Base-by-base conservation (phyloP, 768 basidiomycete species). In the Dioszegia hungarica region DNA sequence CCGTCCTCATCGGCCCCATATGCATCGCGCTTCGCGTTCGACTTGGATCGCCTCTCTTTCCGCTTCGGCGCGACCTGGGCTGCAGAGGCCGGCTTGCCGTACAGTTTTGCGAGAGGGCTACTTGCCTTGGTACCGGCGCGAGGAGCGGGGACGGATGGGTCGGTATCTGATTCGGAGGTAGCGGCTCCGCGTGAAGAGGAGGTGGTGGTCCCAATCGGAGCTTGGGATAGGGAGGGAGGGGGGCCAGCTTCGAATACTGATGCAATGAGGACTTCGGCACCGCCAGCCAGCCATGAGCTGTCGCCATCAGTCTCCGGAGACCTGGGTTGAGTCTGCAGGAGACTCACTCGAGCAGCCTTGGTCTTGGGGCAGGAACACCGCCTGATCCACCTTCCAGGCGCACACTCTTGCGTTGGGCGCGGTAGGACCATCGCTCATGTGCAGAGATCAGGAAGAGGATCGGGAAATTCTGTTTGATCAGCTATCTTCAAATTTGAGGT, bases 401-500 rank as follows among this genome's bases (percentile, higher is more conserved):
- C n/a, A 48, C n/a, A 27, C 19, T 31, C 14, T 55, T 25, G 20
- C 67, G 63, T 27, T 49, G 56, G 14, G 43, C 19, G 3, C 56
- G 59, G 47, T 66, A 74, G 12, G 46, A 44, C 55, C 60, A 83
- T 1, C 90, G 82, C 76, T 95, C 92, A 74, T 92, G 91, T 10
- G 85, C 68, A 6, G 83, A 84, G 57, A 95, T 91, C 48, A 80
- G 69, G 28, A 92, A 72, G 25, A 95, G 81, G 45, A 85, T 82
- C 0, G 90, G 91, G 68, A 93, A 85, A 31, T 85, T 82, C 85
- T 85, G 55, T 19, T 3, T 6, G 4, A 20, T 38, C 24, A 38
- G 34, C 31, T 14, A 36, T 36, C n/a, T 15, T 22, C 14, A n/a
- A 39, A 29, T n/a, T 25, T n/a, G n/a, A n/a, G n/a, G n/a, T n/a